These are phyloP conservation scores for Aspergillus diversus DNA, from an alignment of 495 filamentous ascomycete genomes.

Conservation along the genomic window DNA sequence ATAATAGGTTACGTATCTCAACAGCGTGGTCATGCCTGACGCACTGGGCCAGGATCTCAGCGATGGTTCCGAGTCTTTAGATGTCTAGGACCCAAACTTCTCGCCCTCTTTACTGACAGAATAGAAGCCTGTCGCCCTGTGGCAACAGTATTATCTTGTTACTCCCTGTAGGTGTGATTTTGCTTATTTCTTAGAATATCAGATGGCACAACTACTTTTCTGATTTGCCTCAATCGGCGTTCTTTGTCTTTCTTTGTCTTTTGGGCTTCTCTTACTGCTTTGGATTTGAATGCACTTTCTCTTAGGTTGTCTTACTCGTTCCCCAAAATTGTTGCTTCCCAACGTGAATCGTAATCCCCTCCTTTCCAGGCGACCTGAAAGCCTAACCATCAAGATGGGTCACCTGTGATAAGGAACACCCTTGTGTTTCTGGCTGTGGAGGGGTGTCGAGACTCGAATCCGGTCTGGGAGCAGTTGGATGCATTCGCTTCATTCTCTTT, in stretches of 20 bases:
- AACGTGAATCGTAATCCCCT: conserved; percentile 6
- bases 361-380: neutral
- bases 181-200: conserved; percentile 4
- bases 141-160: conserved; percentile 8
- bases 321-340: neutral
- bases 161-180: conserved; percentile 15
- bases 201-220: neutral
- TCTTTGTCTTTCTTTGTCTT: conserved; percentile 7
- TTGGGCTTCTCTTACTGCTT: neutral
- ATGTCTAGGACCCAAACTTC: conserved; percentile 14
- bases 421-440: conserved; percentile 2
- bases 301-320: neutral
- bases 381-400: neutral
- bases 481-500: conserved; percentile 14
- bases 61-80: conserved; percentile 21
- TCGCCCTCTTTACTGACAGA: neutral
- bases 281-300: conserved; percentile 8
- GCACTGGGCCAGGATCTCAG: conserved; percentile 17
- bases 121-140: neutral
- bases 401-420: neutral
- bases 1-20: conserved; percentile 62
- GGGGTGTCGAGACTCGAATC: neutral
- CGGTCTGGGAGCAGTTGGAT: conserved; percentile 11
- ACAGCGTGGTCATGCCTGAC: conserved; percentile 69
- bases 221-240: neutral